These are phyloP conservation scores for Bipolaris cookei DNA, from an alignment of 2,329 filamentous ascomycete species.

Conservation along the genomic window DNA sequence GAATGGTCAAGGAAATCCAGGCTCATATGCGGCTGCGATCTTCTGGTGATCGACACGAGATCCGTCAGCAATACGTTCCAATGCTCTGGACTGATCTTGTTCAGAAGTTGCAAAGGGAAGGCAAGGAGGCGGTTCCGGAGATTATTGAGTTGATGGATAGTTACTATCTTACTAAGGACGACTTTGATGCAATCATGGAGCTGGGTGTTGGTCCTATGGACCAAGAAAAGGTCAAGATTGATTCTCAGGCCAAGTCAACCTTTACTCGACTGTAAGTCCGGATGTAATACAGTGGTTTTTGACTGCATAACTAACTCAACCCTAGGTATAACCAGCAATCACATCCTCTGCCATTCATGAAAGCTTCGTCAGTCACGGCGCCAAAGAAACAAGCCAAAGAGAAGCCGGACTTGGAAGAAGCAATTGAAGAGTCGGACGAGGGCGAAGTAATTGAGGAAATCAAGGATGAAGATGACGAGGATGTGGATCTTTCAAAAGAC, in stretches of 20 bases:
- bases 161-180: constrained; percentile 92
- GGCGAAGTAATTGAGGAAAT: constrained; percentile 55
- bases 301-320: constrained; percentile 15
- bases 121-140: constrained; percentile 79
- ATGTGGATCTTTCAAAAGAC: constrained; percentile 87
- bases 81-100: constrained; percentile 83
- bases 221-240: constrained; percentile 76
- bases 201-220: constrained; percentile 86
- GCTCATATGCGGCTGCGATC: constrained; percentile 93
- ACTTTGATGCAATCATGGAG: constrained; percentile 92
- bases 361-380: constrained; percentile 76
- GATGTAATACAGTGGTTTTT: background rate
- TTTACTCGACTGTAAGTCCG: constrained; percentile 83
- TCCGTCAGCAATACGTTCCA: constrained; percentile 93
- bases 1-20: constrained; percentile 91
- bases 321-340: constrained; percentile 80
- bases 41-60: constrained; percentile 89
- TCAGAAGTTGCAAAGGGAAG: constrained; percentile 74
- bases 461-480: constrained; percentile 72
- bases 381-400: constrained; percentile 75
- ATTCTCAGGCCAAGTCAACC: constrained; percentile 81
- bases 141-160: constrained; percentile 97
- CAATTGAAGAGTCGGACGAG: constrained; percentile 87
- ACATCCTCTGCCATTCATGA: constrained; percentile 96
- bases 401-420: constrained; percentile 92